Percentiles rank a stretch among this genome's conserved stretches.
phyloP scores from a whole-genome alignment of 1,284 basidiomycete species.

The Apiotrichum domesticum region DNA sequence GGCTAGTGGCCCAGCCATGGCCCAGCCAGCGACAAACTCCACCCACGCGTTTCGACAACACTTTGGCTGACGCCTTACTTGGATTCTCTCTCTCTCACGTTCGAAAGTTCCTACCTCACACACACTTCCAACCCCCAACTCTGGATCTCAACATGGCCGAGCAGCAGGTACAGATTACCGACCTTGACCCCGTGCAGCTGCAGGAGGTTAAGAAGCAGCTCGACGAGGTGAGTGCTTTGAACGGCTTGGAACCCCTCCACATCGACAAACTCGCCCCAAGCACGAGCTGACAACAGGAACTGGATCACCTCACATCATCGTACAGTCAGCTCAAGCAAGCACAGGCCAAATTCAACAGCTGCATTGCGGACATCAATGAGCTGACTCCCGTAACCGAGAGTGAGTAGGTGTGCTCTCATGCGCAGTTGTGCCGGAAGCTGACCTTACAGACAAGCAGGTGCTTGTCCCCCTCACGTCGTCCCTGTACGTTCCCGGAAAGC shows the following conservation, averaged over 20 bases:
- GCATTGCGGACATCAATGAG: conserved; percentile 71
- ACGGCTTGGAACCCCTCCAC: no score
- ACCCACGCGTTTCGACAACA: no score
- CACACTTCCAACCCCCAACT: no score
- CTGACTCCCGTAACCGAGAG: conserved; percentile 69
- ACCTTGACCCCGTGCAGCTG: conserved; percentile 74
- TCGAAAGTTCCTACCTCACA: no score
- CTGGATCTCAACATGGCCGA: conserved; percentile 42
- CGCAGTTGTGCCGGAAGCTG: neutral
- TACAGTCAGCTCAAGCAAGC: conserved; percentile 89
- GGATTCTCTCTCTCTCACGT: no score
- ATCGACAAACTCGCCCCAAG: no score
- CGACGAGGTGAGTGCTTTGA: conserved; percentile 61
- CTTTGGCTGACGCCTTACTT: no score
- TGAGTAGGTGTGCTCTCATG: conserved; percentile 38
- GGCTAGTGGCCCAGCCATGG: no score
- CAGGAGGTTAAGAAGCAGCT: conserved; percentile 80
- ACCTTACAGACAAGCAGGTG: conserved; percentile 65
- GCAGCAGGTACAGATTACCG: conserved; percentile 69
- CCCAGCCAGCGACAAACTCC: no score
- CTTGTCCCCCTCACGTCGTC: conserved; percentile 90
- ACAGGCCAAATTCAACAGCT: conserved; percentile 83
- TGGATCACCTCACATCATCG: conserved; percentile 84
- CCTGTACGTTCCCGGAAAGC: conserved; percentile 87
- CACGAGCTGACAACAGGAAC: conserved; percentile 58